Conservation (phyloP, 2,329 filamentous ascomycete genomes). For the Fusarium illudens region DNA sequence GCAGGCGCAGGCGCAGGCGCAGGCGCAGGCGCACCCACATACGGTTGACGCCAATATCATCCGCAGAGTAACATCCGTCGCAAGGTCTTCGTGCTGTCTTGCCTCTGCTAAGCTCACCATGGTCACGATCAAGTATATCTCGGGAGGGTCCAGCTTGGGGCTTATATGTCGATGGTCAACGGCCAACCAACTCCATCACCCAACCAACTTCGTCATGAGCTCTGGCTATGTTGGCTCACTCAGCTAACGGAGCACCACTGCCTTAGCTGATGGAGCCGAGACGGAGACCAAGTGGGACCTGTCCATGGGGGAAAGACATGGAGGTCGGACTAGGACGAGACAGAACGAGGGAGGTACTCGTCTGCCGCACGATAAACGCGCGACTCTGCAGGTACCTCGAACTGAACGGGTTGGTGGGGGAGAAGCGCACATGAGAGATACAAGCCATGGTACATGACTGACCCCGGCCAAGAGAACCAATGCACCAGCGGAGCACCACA, state of each 20-base stretch:
- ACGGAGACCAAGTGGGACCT: constrained; percentile 27
- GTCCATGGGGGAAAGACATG: constrained; percentile 29
- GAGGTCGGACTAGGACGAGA: constrained; percentile 20
- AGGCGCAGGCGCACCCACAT: constrained; percentile 23
- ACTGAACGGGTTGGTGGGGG: constrained; percentile 22
- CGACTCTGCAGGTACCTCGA: constrained; percentile 26
- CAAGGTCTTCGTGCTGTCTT: constrained; percentile 13
- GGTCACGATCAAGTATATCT: not conserved
- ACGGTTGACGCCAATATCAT: constrained; percentile 19
- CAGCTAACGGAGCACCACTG: constrained; percentile 19
- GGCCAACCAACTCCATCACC: not conserved
- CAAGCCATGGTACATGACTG: constrained; percentile 9
- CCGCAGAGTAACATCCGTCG: constrained; percentile 23
- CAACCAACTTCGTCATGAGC: constrained; percentile 17
- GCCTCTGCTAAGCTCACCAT: not conserved
- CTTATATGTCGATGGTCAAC: not conserved
- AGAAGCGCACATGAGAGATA: constrained; percentile 16
- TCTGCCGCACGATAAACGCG: constrained; percentile 19
- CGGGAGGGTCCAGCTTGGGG: not conserved
- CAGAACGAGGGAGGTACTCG: constrained; percentile 13
- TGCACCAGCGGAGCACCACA: constrained; percentile 9
- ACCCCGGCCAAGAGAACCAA: not conserved
- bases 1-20: constrained; percentile 21
- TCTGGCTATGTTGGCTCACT: constrained; percentile 16
- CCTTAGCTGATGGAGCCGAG: constrained; percentile 28